phyloP scores from a whole-genome alignment of 805 yeast species.

The Pichia thaimueangensis region DNA sequence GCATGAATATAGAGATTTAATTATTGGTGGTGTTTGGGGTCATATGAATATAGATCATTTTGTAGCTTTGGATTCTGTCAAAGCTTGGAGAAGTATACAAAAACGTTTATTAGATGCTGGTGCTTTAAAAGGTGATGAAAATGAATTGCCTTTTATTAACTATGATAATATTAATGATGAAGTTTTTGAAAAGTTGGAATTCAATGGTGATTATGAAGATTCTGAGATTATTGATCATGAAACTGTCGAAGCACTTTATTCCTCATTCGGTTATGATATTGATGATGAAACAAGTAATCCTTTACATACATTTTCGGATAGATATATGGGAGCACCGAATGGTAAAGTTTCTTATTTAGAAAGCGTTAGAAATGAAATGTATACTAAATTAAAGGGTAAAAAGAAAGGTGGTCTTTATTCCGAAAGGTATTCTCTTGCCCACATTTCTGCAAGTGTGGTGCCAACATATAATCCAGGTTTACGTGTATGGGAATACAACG shows the following conservation, averaged over 20 bases:
- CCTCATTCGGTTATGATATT: constrained; percentile 9
- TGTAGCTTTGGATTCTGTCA: constrained; percentile 64
- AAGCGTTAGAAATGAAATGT: constrained; percentile 47
- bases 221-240: constrained; percentile 16
- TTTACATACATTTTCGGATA: constrained; percentile 17
- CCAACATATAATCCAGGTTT: constrained; percentile 84
- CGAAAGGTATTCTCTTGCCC: constrained; percentile 64
- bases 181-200: constrained; percentile 11
- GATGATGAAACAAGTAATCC: constrained; percentile 21
- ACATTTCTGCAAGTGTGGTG: constrained; percentile 65
- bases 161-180: constrained; percentile 25
- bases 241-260: constrained; percentile 13
- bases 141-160: constrained; percentile 14
- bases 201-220: constrained; percentile 19
- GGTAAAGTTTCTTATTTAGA: constrained; percentile 62
- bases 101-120: constrained; percentile 18
- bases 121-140: constrained; percentile 19
- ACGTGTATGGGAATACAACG: constrained; percentile 83
- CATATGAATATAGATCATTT: constrained; percentile 90
- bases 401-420: constrained; percentile 37
- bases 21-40: constrained; percentile 78
- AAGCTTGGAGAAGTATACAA: constrained; percentile 52
- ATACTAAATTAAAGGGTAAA: constrained; percentile 42
- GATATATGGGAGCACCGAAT: constrained; percentile 58
- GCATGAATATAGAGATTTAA: constrained; percentile 76